Conservation (phyloP, 2,329 filamentous ascomycete species). For the Phoma sp. region DNA sequence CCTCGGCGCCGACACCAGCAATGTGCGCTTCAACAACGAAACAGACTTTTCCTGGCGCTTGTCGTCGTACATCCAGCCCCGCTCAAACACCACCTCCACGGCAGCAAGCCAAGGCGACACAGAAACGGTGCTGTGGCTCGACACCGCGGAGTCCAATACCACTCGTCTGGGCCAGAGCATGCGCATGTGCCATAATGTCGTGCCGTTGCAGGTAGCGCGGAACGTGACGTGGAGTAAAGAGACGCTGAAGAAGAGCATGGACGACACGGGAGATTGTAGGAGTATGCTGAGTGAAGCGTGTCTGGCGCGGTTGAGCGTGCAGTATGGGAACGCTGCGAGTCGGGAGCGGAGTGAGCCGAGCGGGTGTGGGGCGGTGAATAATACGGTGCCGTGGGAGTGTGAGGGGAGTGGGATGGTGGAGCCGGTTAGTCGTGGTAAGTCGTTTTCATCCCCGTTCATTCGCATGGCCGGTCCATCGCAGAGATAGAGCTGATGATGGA, state of each 20-base stretch:
- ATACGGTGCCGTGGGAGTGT: constrained; percentile 10
- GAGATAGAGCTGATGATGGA: background rate
- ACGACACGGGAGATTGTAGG: constrained; percentile 5
- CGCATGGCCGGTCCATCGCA: too few species aligned
- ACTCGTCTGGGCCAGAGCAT: background rate
- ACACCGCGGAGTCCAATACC: background rate
- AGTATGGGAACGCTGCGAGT: background rate
- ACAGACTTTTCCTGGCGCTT: background rate
- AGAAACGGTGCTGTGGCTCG: constrained; percentile 1
- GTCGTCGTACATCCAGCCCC: background rate
- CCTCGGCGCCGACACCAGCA: background rate
- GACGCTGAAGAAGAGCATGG: constrained; percentile 1
- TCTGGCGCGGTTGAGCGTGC: background rate
- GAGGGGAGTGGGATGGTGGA: constrained; percentile 7
- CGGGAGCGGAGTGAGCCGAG: background rate
- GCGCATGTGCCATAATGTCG: constrained; percentile 4
- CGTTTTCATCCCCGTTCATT: background rate
- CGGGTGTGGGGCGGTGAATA: background rate
- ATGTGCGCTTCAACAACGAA: background rate
- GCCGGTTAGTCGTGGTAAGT: background rate
- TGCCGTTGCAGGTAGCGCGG: background rate
- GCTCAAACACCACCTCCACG: background rate
- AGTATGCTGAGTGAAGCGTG: constrained; percentile 1
- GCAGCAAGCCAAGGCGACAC: too few species aligned
- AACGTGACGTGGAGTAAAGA: constrained; percentile 5